Evolutionary conservation across 2,329 filamentous ascomycete species (phyloP).

Genomic region (Tolypocladium guangdongense): DNA sequence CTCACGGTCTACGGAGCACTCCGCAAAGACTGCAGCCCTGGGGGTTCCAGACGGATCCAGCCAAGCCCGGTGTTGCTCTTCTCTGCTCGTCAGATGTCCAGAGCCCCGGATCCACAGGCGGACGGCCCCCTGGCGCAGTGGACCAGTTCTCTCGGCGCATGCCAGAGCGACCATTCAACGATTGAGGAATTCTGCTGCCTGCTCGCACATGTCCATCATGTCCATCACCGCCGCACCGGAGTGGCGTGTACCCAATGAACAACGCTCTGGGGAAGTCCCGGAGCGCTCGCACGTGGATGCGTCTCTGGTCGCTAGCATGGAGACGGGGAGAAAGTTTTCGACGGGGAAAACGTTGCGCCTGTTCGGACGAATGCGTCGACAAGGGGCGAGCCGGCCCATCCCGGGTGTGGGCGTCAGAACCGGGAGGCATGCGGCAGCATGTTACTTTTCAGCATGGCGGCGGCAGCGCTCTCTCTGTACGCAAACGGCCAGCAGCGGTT

Average conservation of each 20-base stretch:
- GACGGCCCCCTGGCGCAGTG: neutral
- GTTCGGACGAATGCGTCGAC: neutral
- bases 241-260: neutral
- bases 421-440: neutral
- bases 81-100: neutral
- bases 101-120: neutral
- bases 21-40: neutral
- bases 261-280: neutral
- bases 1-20: too few relatives aligned
- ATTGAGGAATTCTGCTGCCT: slow-evolving; percentile 20
- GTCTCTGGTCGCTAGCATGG: neutral
- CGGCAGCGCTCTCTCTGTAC: neutral
- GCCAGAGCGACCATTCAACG: slow-evolving; percentile 13
- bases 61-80: too few relatives aligned
- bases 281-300: neutral
- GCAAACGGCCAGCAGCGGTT: neutral
- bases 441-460: neutral
- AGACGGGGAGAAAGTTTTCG: neutral
- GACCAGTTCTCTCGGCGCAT: neutral
- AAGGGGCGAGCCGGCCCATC: neutral
- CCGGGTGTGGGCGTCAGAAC: too few relatives aligned
- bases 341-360: too few relatives aligned
- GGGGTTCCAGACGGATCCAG: neutral
- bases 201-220: neutral
- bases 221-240: neutral